Conservation (phyloP, 306 rosid species). For the Medicago truncatula region MtrunA17r5.0-ANR NC_053042.1:53356501-53357000, state of each 20-base stretch:
- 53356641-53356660: neutral
- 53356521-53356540: no score
- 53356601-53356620: neutral
- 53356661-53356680: neutral
- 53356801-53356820: slow-evolving; percentile 40
- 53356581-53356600: no score
- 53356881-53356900: slow-evolving; percentile 33
- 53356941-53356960: slow-evolving; percentile 38
- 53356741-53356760: slow-evolving; percentile 16
- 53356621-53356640: neutral
- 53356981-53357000: slow-evolving; percentile 69
- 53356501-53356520: no score
- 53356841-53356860: slow-evolving; percentile 35
- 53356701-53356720: neutral
- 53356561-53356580: no score
- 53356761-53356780: slow-evolving; percentile 8
- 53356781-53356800: slow-evolving; percentile 41
- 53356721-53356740: neutral
- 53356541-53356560: no score
- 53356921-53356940: slow-evolving; percentile 30
- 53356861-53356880: slow-evolving; percentile 27
- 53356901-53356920: slow-evolving; percentile 29
- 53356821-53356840: slow-evolving; percentile 27
- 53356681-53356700: neutral
- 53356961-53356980: slow-evolving; percentile 48